Evolutionary conservation across 179 eudicot genomes (phyloP), one percentile per base, ranked within the genome.

Genomic region (Spinacia oleracea): DNA sequence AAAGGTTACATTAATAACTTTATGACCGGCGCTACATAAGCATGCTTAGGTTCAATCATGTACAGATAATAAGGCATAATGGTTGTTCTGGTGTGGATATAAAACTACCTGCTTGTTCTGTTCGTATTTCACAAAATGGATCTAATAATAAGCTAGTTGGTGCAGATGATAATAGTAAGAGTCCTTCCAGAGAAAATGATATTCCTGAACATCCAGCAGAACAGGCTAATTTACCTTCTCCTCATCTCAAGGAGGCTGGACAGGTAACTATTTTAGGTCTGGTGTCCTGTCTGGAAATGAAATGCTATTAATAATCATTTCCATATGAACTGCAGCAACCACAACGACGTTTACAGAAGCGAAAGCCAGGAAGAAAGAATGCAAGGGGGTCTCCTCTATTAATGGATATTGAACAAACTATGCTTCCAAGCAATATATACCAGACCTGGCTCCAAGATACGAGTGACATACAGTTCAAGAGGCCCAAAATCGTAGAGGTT

Each of bases 371-470:
- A n/a, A 85, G 85, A 85, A 90, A 79, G 83, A 91, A 78, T 80
- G 85, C 84, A 84, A 88, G 79, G 72, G 76, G 81, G 69, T 73
- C 84, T 70, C 71, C 87, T 74, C 60, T 77, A 70, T 62, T 80
- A 20, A 90, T 96, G 90, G 99, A 96, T 84, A 81, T 86, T 83
- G 91, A 89, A 27, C 94, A 89, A 79, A 91, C 85, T 46, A 89
- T 96, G 81, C 90, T 96, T 67, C 96, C 98, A 18, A 92, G 92
- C 81, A 87, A 80, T 23, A 75, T 90, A 70, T 96, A 92, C 87
- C 99, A 96, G 79, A 83, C 93, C 35, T 96, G 99, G 99, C 96
- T 96, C 82, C 93, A 86, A 81, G 71, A 84, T 84, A 66, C 94
- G 27, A 77, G 91, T 69, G 97, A 92, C 79, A 77, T 90, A 43